Percentiles rank a stretch among this genome's conserved stretches.
Conservation (phyloP, 1,284 basidiomycete species). For the Phellopilus nigrolimitatus region DNA sequence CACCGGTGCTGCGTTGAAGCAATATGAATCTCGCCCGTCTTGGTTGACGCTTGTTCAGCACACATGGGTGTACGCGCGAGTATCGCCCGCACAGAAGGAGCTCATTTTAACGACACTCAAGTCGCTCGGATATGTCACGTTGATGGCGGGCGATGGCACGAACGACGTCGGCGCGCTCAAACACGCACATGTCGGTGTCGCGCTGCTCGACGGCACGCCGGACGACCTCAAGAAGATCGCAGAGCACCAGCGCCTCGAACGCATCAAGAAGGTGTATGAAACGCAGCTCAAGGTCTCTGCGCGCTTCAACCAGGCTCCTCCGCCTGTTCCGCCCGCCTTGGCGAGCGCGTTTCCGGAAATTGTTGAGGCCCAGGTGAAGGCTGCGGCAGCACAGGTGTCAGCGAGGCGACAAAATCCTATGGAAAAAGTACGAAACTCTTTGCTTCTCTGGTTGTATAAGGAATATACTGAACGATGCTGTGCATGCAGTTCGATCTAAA, state of each 20-base stretch:
- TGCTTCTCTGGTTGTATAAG: background rate
- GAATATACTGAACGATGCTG: background rate
- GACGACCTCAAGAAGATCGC: conserved; percentile 92
- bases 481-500: conserved; percentile 74
- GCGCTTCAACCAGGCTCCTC: conserved; percentile 87
- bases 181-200: conserved; percentile 93
- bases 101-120: conserved; percentile 87
- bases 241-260: conserved; percentile 82
- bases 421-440: conserved; percentile 82
- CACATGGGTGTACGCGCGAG: conserved; percentile 95
- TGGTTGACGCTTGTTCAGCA: conserved; percentile 84
- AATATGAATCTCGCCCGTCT: conserved; percentile 59
- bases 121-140: conserved; percentile 80
- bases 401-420: conserved; percentile 81
- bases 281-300: conserved; percentile 86
- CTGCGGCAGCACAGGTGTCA: conserved; percentile 54
- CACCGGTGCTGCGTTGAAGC: conserved; percentile 87
- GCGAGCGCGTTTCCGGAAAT: conserved; percentile 84
- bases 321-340: conserved; percentile 81
- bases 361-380: conserved; percentile 84
- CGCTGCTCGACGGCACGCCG: conserved; percentile 83
- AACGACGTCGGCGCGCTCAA: conserved; percentile 97
- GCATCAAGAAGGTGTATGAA: conserved; percentile 94
- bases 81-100: conserved; percentile 94
- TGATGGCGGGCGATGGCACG: conserved; percentile 97